Conservation (phyloP, 768 basidiomycete genomes). For the Pulveroboletus ravenelii region DNA sequence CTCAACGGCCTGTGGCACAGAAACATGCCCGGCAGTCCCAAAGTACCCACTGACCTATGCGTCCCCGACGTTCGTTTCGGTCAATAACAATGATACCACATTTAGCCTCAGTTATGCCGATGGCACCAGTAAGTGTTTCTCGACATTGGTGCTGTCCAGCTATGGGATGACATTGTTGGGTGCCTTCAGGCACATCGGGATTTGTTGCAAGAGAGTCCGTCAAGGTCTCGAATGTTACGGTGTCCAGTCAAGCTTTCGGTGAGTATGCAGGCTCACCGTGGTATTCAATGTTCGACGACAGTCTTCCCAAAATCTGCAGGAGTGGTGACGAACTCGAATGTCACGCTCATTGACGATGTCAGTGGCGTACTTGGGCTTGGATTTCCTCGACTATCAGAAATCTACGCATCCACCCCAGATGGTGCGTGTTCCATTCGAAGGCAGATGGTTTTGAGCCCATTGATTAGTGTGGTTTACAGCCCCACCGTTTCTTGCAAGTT, state of each 20-base stretch:
- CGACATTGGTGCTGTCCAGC: not conserved
- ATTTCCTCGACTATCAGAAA: constrained; percentile 67
- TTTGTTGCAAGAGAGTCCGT: constrained; percentile 68
- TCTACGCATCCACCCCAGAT: constrained; percentile 42
- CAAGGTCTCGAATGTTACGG: constrained; percentile 53
- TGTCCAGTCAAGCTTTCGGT: constrained; percentile 66
- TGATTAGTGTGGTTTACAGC: constrained; percentile 35
- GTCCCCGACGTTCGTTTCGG: constrained; percentile 58
- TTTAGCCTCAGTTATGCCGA: constrained; percentile 66
- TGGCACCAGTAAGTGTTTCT: constrained; percentile 50
- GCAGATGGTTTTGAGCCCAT: not conserved
- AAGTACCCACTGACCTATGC: constrained; percentile 63
- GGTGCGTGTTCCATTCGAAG: constrained; percentile 36
- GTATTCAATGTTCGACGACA: not conserved
- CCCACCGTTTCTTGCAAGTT: constrained; percentile 59
- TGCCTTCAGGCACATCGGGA: constrained; percentile 52
- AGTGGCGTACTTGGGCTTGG: constrained; percentile 76
- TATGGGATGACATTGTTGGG: constrained; percentile 1
- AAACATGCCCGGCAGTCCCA: constrained; percentile 56
- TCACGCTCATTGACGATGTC: constrained; percentile 55
- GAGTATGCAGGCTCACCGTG: constrained; percentile 20
- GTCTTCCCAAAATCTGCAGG: constrained; percentile 34
- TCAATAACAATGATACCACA: constrained; percentile 56
- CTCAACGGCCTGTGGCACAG: constrained; percentile 56
- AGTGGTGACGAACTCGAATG: constrained; percentile 56